A percentile compares a stretch with the other conserved stretches of the same genome.
Conservation (phyloP, 1,284 basidiomycete genomes). For the Takashimella koratensis region DNA sequence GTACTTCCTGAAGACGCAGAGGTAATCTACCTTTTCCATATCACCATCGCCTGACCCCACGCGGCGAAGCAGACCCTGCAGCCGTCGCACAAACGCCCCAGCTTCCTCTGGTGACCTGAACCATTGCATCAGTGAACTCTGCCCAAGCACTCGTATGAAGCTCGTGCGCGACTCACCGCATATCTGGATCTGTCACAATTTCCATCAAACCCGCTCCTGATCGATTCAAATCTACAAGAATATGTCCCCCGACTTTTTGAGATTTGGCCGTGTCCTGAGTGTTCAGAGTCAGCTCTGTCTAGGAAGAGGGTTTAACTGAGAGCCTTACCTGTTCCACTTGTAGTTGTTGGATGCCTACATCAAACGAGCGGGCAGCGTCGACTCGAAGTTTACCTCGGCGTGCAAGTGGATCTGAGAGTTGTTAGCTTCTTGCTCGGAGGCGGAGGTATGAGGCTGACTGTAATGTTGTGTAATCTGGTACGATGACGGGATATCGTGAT, state of each 20-base stretch:
- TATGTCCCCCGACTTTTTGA: conserved; percentile 59
- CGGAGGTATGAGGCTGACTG: conserved; percentile 51
- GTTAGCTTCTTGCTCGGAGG: background rate
- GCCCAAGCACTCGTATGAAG: background rate
- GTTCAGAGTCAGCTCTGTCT: too few relatives aligned
- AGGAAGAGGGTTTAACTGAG: background rate
- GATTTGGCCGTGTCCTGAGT: conserved; percentile 95
- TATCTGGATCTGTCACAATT: conserved; percentile 91
- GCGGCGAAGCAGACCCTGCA: conserved; percentile 77
- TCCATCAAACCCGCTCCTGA: conserved; percentile 89
- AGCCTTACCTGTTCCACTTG: conserved; percentile 96
- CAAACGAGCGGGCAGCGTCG: conserved; percentile 31
- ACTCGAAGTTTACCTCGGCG: conserved; percentile 63
- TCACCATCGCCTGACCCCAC: conserved; percentile 90
- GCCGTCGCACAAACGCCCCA: conserved; percentile 75
- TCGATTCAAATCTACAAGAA: conserved; percentile 83
- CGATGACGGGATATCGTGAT: conserved; percentile 86
- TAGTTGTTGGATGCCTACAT: conserved; percentile 83
- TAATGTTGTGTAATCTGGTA: conserved; percentile 98
- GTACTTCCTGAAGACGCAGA: too few relatives aligned
- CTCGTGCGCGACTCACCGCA: conserved; percentile 57
- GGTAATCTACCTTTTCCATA: conserved; percentile 78
- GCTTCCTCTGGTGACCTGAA: conserved; percentile 83
- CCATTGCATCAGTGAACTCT: background rate
- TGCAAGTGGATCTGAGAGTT: conserved; percentile 67